Base-by-base conservation (phyloP, 2,329 filamentous ascomycete species). In the Exophiala sideris region DNA sequence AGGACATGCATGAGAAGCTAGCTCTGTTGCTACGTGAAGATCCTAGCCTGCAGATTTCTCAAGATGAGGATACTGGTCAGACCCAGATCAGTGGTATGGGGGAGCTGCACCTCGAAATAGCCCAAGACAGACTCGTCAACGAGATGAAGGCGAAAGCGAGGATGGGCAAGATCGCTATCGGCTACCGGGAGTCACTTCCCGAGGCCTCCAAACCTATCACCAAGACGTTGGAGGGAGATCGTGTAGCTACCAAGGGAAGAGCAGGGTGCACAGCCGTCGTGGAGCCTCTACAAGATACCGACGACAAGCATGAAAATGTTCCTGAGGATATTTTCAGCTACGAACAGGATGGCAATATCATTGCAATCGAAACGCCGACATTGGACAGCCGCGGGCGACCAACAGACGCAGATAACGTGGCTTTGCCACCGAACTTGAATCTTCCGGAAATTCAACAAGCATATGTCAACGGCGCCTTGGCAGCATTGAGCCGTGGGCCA, bases 1-100 rank as follows among this genome's bases (percentile, higher is more conserved):
- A 91, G 63, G 82, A 86, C 54, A 82, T 99, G 5, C 83, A 89
- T 52, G 83, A 87, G 5, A 86, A 87, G 1, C 76, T 99, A 5
- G 81, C 84, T 4, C 82, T 94, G 45, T 80, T 96, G 4, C 82
- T 95, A 0, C 80, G 94, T 62, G 94, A 99, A 73, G 94, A 99
- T 65, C 94, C 94, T 0, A 96, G 91, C 69, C 76, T 99, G 18
- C 84, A 94, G 52, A 88, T 95, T 67, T 88, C 80, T 34, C 78
- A 89, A 29, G 89, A 97, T 64, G 84, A 92, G 58, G 94, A 96
- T 68, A 91, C 89, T 1, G 94, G 94, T 1, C 91, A 96, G 66
- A 96, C 94, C 44, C 86, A 95, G 32, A 79, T 99, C 0, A 91
- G 91, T 49, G 94, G 94, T 3, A 97, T 99, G 94, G 94, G 94